Evolutionary conservation across 495 filamentous ascomycete species (phyloP).

Genomic region (Trichocladium uniseriatum): DNA sequence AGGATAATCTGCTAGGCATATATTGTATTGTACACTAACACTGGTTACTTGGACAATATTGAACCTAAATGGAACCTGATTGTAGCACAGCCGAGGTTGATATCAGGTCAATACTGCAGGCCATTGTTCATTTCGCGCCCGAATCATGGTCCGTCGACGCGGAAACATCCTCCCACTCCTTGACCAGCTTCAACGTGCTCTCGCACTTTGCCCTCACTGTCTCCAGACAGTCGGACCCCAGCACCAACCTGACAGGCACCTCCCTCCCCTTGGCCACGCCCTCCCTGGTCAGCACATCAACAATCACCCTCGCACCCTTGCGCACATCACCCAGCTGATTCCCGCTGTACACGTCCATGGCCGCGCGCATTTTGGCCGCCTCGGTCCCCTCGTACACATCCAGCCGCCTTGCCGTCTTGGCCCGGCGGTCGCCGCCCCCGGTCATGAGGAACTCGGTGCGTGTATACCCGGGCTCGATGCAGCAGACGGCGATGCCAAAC

Average conservation of each 20-base stretch:
- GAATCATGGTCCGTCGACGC: no score
- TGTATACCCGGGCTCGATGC: no score
- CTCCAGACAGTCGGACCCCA: constrained; percentile 27
- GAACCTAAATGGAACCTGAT: no score
- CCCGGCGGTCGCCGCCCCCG: constrained; percentile 19
- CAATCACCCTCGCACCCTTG: constrained; percentile 37
- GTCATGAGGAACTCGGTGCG: constrained; percentile 26
- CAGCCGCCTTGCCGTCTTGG: constrained; percentile 23
- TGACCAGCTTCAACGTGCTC: constrained; percentile 23
- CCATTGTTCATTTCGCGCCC: no score
- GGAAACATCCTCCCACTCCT: constrained; percentile 29
- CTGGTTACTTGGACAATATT: no score
- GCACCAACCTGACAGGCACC: constrained; percentile 25
- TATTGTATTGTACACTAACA: no score
- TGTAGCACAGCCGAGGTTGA: no score
- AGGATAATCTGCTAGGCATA: no score
- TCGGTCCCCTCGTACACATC: constrained; percentile 22
- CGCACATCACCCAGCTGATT: constrained; percentile 37
- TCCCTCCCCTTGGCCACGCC: constrained; percentile 28
- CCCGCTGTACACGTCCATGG: constrained; percentile 19
- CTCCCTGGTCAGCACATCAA: constrained; percentile 36
- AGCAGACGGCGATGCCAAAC: no score
- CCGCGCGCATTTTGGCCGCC: constrained; percentile 14
- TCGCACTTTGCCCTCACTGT: constrained; percentile 25
- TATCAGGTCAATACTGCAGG: no score